Evolutionary conservation across 805 yeast genomes (phyloP).

Genomic region (Candida namnaoensis): DNA sequence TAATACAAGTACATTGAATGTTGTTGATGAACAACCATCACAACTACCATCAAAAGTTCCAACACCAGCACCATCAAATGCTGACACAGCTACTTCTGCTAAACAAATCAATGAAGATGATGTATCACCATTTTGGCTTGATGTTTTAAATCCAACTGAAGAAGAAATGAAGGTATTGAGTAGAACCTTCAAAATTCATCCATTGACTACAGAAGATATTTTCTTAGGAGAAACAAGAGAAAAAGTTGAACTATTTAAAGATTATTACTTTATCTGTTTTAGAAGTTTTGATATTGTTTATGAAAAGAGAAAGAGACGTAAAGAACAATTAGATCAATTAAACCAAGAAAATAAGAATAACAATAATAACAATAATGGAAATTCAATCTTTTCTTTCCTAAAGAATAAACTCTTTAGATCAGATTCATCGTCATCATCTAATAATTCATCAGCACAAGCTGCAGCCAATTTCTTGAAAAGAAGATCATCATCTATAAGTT

Average conservation of each 20-base stretch:
- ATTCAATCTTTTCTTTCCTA: too few species aligned
- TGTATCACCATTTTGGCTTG: constrained; percentile 83
- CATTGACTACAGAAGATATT: constrained; percentile 92
- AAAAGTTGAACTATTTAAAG: constrained; percentile 86
- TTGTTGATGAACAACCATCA: constrained; percentile 1
- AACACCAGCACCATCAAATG: constrained; percentile 3
- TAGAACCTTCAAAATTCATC: constrained; percentile 91
- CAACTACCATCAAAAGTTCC: constrained; percentile 5
- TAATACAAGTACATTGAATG: constrained; percentile 3
- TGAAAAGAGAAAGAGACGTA: constrained; percentile 46
- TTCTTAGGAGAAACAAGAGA: constrained; percentile 90
- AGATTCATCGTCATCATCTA: too few species aligned
- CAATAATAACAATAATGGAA: background rate
- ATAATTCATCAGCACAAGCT: too few species aligned
- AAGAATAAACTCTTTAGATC: too few species aligned
- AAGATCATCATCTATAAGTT: constrained; percentile 6
- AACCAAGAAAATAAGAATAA: constrained; percentile 17
- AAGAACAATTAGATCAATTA: constrained; percentile 23
- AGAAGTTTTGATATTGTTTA: constrained; percentile 75
- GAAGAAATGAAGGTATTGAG: constrained; percentile 92
- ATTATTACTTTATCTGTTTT: constrained; percentile 88
- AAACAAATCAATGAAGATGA: constrained; percentile 17
- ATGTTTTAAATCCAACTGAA: constrained; percentile 86
- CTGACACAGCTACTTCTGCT: background rate
- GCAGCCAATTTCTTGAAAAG: too few species aligned